Evolutionary conservation across 163 green algal species (phyloP).

Genomic region (Scenedesmus sp.): DNA sequence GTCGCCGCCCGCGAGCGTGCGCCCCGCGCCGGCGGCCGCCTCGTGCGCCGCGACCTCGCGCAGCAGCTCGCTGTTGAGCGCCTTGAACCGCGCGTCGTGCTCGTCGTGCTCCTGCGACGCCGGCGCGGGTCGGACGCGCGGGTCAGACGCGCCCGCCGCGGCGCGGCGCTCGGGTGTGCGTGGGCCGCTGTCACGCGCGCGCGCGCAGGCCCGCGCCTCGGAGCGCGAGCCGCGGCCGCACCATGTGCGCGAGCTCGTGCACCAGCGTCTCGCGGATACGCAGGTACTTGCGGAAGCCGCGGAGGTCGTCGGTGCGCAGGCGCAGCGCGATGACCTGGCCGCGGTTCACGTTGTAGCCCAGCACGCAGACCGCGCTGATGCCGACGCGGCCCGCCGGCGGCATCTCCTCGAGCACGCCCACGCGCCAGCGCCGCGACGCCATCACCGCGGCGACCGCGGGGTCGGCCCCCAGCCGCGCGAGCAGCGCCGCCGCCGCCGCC

Average conservation of each 20-base stretch:
- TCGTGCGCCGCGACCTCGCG: conserved; percentile 25
- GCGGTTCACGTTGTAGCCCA: conserved; percentile 88
- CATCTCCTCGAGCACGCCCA: conserved; percentile 78
- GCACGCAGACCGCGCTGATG: conserved; percentile 68
- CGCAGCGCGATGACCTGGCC: conserved; percentile 81
- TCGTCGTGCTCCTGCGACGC: conserved; percentile 68
- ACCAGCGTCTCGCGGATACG: conserved; percentile 84
- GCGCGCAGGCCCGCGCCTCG: no score
- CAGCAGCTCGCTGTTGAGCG: conserved; percentile 58
- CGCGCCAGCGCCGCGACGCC: conserved; percentile 60
- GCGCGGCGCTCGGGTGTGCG: no score
- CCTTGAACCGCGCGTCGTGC: conserved; percentile 88
- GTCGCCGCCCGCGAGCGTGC: conserved; percentile 5
- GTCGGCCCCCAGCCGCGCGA: conserved; percentile 59
- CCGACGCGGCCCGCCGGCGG: conserved; percentile 76
- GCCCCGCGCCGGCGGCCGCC: not conserved
- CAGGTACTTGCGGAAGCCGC: conserved; percentile 82
- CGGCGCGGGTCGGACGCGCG: no score
- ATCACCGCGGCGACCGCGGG: conserved; percentile 68
- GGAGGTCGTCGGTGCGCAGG: conserved; percentile 84
- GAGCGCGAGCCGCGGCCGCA: conserved; percentile 25
- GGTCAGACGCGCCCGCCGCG: no score
- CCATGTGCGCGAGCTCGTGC: conserved; percentile 94
- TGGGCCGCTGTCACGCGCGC: no score
- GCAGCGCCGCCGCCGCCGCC: conserved; percentile 22